These are phyloP conservation scores for Diplodia seriata DNA, from an alignment of 2,329 filamentous ascomycete genomes.

Conservation along the genomic window DNA sequence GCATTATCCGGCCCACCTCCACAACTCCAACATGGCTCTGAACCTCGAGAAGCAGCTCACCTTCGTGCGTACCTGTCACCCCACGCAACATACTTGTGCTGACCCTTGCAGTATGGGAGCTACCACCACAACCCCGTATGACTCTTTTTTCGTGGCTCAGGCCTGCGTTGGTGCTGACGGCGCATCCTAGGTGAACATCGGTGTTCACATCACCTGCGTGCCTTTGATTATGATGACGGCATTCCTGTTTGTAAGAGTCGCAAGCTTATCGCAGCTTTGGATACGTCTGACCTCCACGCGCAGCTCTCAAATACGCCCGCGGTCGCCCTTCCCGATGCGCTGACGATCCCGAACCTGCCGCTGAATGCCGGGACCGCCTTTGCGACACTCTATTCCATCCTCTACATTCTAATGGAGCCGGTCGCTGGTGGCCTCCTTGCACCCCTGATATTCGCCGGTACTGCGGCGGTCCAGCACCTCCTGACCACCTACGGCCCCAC, in stretches of 20 bases:
- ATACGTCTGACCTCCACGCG: background rate
- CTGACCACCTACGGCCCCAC: constrained; percentile 67
- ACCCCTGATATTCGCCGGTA: constrained; percentile 75
- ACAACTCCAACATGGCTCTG: constrained; percentile 59
- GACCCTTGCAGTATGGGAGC: constrained; percentile 71
- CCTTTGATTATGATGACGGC: constrained; percentile 75
- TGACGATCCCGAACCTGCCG: constrained; percentile 64
- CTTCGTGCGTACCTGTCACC: constrained; percentile 67
- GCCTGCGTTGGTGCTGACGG: constrained; percentile 36
- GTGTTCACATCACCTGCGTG: constrained; percentile 81
- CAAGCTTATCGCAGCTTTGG: background rate
- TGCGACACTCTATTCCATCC: constrained; percentile 69
- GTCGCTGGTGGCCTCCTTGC: constrained; percentile 83
- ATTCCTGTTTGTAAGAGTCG: constrained; percentile 70
- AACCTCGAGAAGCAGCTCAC: constrained; percentile 82
- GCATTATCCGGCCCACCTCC: constrained; percentile 16
- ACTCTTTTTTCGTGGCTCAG: constrained; percentile 31
- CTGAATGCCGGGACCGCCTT: constrained; percentile 65
- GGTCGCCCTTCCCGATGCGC: constrained; percentile 60
- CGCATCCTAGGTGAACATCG: constrained; percentile 68
- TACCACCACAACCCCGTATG: constrained; percentile 77
- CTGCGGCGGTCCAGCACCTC: constrained; percentile 78
- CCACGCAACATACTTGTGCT: constrained; percentile 8
- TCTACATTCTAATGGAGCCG: constrained; percentile 93
- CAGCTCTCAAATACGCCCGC: constrained; percentile 65